These are phyloP conservation scores for Sphaerulina musiva DNA, from an alignment of 2,329 filamentous ascomycete genomes.

Conservation along the genomic window DNA sequence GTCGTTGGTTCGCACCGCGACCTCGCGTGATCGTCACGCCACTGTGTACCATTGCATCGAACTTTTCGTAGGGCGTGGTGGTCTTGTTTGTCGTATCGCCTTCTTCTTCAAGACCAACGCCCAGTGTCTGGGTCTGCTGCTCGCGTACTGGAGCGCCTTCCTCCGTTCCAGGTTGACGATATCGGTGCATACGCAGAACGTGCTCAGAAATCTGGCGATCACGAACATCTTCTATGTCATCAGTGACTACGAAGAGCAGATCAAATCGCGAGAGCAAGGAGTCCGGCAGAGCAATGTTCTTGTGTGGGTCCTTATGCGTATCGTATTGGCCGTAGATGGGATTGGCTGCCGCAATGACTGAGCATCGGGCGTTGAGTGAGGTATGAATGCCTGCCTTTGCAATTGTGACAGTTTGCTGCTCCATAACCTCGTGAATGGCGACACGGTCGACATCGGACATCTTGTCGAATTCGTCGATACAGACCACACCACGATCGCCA, in stretches of 20 bases:
- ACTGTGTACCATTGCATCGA: constrained; percentile 89
- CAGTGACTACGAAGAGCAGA: constrained; percentile 92
- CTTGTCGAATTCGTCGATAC: constrained; percentile 99
- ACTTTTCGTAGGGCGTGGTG: constrained; percentile 93
- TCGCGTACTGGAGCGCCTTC: constrained; percentile 93
- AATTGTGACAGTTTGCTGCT: constrained; percentile 98
- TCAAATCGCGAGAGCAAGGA: constrained; percentile 97
- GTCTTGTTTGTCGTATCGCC: constrained; percentile 63
- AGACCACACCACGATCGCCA: constrained; percentile 91
- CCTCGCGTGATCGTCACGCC: constrained; percentile 74
- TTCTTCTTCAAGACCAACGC: constrained; percentile 74
- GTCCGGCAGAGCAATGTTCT: constrained; percentile 95
- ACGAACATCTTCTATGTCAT: constrained; percentile 91
- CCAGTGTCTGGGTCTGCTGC: constrained; percentile 72
- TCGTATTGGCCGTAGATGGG: constrained; percentile 98
- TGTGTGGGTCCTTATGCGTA: constrained; percentile 95
- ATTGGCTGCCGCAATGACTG: constrained; percentile 92
- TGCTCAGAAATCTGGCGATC: constrained; percentile 93
- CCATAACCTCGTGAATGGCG: constrained; percentile 99
- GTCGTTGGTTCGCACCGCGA: constrained; percentile 65
- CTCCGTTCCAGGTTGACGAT: constrained; percentile 84
- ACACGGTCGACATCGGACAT: constrained; percentile 98
- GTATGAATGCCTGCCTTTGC: constrained; percentile 98
- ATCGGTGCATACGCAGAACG: constrained; percentile 93
- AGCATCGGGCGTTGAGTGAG: constrained; percentile 91